Evolutionary conservation across 768 basidiomycete species (phyloP), one percentile per base, ranked within the genome.

Genomic region (Hypholoma sublateritium): DNA sequence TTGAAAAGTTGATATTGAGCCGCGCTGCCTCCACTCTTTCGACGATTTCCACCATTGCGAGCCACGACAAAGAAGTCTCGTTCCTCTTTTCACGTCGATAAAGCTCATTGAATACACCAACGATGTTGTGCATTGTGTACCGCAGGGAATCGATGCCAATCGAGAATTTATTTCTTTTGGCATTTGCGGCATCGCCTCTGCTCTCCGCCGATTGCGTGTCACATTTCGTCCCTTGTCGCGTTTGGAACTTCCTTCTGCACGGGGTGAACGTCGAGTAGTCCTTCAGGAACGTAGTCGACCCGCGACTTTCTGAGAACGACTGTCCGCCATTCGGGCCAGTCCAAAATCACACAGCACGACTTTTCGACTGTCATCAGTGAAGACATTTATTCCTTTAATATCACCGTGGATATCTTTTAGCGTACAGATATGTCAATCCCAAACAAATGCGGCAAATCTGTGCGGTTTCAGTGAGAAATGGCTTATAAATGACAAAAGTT

Each of bases 341-440:
- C 69, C 69, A 55, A 70, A 70, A 50, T 70, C 69, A 37, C 67
- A 67, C 5, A 70, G 57, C 4, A 68, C 51, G 4, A 64, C 62
- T 5, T 56, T 59, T 45, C 57, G 62, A 7, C 58, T 60, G 43
- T 70, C 63, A 42, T 66, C 67, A 12, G 67, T 60, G 9, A 70
- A 62, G 21, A 70, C 51, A 54, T 69, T 67, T 11, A 58, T 53
- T 55, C 63, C 68, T 61, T 70, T 70, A 9, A 72, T 54, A 41
- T 72, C 67, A 22, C 70, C 67, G 53, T 70, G 70, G 14, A 70
- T 61, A 32, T 4, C 59, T 59, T 52, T 62, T 56, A 2, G 60
- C 43, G 41, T 71, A 69, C 16, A 71, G 60, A 50, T 69, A 67
- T 12, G 57, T 50, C 16, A 71, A 41, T 7, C 68, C 70, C 0